Percentiles rank a stretch among this genome's conserved stretches.
phyloP scores from a whole-genome alignment of 768 basidiomycete genomes.

The Clathrus columnatus region DNA sequence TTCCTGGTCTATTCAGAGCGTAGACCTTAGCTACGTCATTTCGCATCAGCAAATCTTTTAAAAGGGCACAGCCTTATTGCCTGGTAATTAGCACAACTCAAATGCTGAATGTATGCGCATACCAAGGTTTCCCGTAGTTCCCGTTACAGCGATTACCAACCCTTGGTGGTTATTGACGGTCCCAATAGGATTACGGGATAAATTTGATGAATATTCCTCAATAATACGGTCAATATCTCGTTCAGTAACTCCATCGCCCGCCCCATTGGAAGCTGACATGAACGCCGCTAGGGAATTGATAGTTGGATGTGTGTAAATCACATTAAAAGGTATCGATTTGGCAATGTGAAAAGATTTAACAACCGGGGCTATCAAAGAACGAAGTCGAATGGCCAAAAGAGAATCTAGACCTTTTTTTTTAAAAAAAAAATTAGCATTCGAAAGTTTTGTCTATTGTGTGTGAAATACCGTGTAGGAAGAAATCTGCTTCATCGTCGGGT shows the following conservation, averaged over 20 bases:
- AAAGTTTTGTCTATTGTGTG: not conserved
- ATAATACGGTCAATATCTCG: not conserved
- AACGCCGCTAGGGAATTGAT: slow-evolving; percentile 2
- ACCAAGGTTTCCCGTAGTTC: slow-evolving; percentile 3
- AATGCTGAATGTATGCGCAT: not conserved
- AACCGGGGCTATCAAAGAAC: not conserved
- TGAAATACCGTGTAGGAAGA: slow-evolving; percentile 1
- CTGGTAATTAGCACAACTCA: not conserved
- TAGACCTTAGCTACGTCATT: not conserved
- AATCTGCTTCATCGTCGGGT: not conserved
- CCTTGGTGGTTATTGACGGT: not conserved
- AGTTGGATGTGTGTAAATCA: slow-evolving; percentile 6
- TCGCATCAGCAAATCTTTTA: not conserved
- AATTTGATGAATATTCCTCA: not conserved
- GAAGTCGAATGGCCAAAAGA: not conserved
- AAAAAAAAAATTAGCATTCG: not conserved
- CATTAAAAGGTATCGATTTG: not conserved
- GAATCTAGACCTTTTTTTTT: not conserved
- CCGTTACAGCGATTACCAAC: not conserved
- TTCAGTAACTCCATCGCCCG: not conserved
- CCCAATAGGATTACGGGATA: not conserved
- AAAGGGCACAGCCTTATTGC: not conserved
- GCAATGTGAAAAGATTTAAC: not conserved
- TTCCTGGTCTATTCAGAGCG: not conserved
- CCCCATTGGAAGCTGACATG: not conserved